Base-by-base conservation (phyloP, 1,139 yeast genomes). In the Citeromyces hawaiiensis region DNA sequence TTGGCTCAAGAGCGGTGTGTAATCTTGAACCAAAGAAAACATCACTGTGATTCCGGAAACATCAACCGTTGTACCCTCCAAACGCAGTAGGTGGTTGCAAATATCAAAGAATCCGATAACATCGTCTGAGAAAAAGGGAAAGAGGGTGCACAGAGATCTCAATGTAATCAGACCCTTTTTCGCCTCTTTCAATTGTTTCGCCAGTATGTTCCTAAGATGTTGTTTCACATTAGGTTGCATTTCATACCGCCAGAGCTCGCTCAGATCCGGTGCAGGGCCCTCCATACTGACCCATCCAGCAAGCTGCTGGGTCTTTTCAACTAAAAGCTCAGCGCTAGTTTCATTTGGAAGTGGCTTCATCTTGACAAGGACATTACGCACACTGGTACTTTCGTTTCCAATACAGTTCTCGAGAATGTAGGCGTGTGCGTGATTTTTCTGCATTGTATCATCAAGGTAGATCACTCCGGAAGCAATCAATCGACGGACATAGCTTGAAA, bases 391-490 rank as follows among this genome's bases (percentile, higher is more conserved):
- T 43, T 67, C 67, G 35, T 68, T 47, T 1, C 64, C 66, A 0
- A 83, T 83, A 14, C 80, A 54, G 44, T 76, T 75, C 45, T 65
- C 62, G 29, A 80, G 56, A 23, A 78, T 65, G 17, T 59, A 48
- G 29, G 75, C 52, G 50, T 79, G 86, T 14, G 64, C 58, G 33
- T 60, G 55, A 10, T 63, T 68, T 45, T 53, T 57, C 45, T 44
- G 54, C 45, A 46, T 55, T 16, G 51, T 57, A 16, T 50, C 50
- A 15, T 66, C 59, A 6, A 70, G 53, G 53, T 81, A 85, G 39
- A 86, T 70, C 1, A 83, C 65, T 4, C 96, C 96, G 1, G 93
- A 79, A 4, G 96, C 86, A 39, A 87, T 86, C 31, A 86, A 60
- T 46, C 80, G 74, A 50, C 96, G 63, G 43, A 86, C 63, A 49